Evolutionary conservation across 768 basidiomycete species (phyloP).

Genomic region (Pulveroboletus sp.): DNA sequence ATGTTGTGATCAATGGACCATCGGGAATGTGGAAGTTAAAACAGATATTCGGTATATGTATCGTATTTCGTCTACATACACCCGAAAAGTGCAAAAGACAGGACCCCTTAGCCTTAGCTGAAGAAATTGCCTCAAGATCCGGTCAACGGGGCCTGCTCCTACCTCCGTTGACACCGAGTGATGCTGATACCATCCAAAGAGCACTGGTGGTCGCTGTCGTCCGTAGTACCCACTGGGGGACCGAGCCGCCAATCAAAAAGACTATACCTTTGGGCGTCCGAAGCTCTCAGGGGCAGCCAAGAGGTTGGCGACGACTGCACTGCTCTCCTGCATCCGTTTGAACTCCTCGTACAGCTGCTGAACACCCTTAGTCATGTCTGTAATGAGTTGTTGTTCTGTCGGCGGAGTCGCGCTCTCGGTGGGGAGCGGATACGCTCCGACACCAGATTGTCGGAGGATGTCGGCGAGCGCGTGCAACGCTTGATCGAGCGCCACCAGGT

Average conservation of each 20-base stretch:
- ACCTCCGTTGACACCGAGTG: not conserved
- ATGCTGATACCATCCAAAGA: not conserved
- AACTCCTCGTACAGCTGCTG: slow-evolving; percentile 47
- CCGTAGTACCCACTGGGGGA: not conserved
- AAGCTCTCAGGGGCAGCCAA: slow-evolving; percentile 30
- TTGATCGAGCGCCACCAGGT: slow-evolving; percentile 50
- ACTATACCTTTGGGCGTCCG: slow-evolving; percentile 13
- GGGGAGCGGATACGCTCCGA: slow-evolving; percentile 59
- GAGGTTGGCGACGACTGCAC: slow-evolving; percentile 47
- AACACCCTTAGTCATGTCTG: slow-evolving; percentile 40
- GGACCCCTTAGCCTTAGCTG: no score
- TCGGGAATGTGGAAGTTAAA: no score
- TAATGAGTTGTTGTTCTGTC: slow-evolving; percentile 45
- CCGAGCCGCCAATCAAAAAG: not conserved
- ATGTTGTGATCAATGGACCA: no score
- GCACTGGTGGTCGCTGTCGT: no score
- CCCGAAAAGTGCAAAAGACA: no score
- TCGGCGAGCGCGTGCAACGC: slow-evolving; percentile 44
- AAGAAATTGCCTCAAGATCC: no score
- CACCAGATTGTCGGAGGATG: slow-evolving; percentile 53
- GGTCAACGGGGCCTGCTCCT: no score
- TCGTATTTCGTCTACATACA: not conserved
- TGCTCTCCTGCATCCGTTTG: slow-evolving; percentile 53
- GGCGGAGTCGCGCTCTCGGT: slow-evolving; percentile 28
- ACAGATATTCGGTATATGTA: not conserved